Conservation (phyloP, 352 stramenopile species). For the Elongisporangium prolatum region DNA sequence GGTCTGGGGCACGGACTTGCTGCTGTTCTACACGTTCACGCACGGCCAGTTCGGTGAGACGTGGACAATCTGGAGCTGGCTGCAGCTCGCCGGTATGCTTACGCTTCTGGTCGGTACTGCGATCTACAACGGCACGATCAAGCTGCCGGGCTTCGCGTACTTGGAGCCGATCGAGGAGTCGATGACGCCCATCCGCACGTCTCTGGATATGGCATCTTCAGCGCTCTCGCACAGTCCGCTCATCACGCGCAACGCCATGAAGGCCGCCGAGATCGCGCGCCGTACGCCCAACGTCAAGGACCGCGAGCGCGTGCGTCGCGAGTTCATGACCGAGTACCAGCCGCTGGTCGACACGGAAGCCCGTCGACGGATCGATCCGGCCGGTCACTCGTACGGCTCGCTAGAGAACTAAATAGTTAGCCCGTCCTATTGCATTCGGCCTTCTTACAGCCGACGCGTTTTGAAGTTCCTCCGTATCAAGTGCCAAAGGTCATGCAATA, state of each 20-base stretch:
- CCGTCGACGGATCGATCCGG: slow-evolving; percentile 62
- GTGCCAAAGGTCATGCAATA: too few species aligned
- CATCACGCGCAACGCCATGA: slow-evolving; percentile 81
- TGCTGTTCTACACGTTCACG: slow-evolving; percentile 96
- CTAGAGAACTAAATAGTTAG: slow-evolving; percentile 45
- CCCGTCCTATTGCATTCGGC: not conserved
- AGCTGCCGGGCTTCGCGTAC: slow-evolving; percentile 75
- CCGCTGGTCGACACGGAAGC: slow-evolving; percentile 50
- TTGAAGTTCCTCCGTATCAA: not conserved
- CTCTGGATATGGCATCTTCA: slow-evolving; percentile 43
- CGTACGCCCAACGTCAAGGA: slow-evolving; percentile 77
- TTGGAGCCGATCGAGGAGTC: slow-evolving; percentile 63
- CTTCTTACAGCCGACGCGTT: not conserved
- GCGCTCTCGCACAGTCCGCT: slow-evolving; percentile 67
- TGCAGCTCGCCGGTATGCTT: slow-evolving; percentile 93
- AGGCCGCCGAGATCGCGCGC: slow-evolving; percentile 73
- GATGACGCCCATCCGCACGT: slow-evolving; percentile 64
- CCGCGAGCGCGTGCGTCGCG: slow-evolving; percentile 72
- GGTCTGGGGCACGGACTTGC: slow-evolving; percentile 93
- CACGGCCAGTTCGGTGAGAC: slow-evolving; percentile 88
- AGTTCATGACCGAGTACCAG: slow-evolving; percentile 88
- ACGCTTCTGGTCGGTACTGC: slow-evolving; percentile 93
- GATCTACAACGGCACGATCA: slow-evolving; percentile 94
- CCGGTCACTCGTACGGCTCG: slow-evolving; percentile 76
- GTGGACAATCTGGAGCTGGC: slow-evolving; percentile 93